Base-by-base conservation (phyloP, 257 asterid species). In the Craterostigma plantagineum region DNA sequence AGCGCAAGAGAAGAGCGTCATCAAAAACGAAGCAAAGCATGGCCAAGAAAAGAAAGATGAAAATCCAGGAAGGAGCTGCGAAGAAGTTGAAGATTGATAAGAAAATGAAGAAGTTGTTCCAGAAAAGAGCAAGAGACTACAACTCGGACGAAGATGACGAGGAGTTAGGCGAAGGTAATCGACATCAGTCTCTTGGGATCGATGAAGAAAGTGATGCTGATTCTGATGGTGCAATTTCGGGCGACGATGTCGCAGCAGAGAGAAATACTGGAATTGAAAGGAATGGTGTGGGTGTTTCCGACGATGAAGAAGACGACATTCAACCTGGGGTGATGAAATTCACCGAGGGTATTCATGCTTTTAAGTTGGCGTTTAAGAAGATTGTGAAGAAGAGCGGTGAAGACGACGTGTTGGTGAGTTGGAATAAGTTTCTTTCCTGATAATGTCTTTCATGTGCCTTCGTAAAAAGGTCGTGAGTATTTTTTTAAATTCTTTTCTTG, bases 311-410 rank as follows among this genome's bases (percentile, higher is more conserved):
- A 5, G 83, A 80, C 1, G 67, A 59, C 38, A 57, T 65, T 60
- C 86, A 74, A 66, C 91, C 93, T 6, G 93, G 95, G 17, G 48
- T 72, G 47, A 68, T 66, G 33, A 76, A 61, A 47, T 79, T 83
- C 27, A 40, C 68, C 2, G 86, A 79, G 45, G 94, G 95, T 8
- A 76, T 77, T 47, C 72, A 71, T 16, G 77, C 85, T 4, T 90
- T 82, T 53, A 60, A 54, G 41, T n/a, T 67, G 65, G 93, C 95
- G 0, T 90, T 90, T 56, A 75, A 65, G 83, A 90, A 83, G 65
- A 63, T 87, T 33, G 60, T 64, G 7, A 77, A 70, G 62, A 71
- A 67, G 51, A 70, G 72, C 35, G 60, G 54, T 37, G 66, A 67
- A 46, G 77, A 69, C 33, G 86, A 83, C 62, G 48, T 79, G 16